These are phyloP conservation scores for Hondaea fermentalgiana DNA, from an alignment of 108 stramenopile genomes.

Conservation along the genomic window DNA sequence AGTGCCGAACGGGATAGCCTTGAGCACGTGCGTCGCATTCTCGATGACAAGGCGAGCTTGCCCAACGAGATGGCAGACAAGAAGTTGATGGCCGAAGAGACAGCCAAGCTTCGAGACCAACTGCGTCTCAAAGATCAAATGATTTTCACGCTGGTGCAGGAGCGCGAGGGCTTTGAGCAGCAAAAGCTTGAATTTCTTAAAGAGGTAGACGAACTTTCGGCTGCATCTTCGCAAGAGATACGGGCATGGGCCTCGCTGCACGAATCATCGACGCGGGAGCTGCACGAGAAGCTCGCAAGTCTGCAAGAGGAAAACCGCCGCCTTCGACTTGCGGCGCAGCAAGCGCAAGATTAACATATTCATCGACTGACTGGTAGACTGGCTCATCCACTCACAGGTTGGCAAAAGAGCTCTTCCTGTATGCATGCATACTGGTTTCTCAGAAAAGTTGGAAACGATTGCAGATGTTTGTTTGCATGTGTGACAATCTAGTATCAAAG, in stretches of 20 bases:
- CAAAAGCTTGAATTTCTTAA: not conserved
- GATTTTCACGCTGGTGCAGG: conserved; percentile 1
- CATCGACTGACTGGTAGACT: too few species aligned
- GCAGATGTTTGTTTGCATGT: not conserved
- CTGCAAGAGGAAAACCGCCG: not conserved
- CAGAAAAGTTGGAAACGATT: not conserved
- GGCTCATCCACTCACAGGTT: not conserved
- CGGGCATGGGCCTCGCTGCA: not conserved
- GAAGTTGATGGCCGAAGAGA: not conserved
- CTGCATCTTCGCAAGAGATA: not conserved
- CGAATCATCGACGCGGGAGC: not conserved
- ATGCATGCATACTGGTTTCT: not conserved
- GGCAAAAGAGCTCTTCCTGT: not conserved
- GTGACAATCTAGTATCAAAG: not conserved
- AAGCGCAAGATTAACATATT: too few species aligned
- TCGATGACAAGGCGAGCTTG: not conserved
- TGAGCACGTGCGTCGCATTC: not conserved
- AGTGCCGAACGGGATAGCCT: not conserved
- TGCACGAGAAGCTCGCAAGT: not conserved
- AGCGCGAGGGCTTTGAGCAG: not conserved
- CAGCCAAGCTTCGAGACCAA: not conserved
- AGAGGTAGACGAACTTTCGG: not conserved
- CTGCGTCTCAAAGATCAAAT: not conserved
- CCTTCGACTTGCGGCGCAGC: not conserved
- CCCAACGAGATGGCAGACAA: not conserved